A percentile compares a stretch with the other conserved stretches of the same genome.
These are phyloP conservation scores for Fragaria iinumae DNA, from an alignment of 306 rosid species.

Conservation along the genomic window DNA sequence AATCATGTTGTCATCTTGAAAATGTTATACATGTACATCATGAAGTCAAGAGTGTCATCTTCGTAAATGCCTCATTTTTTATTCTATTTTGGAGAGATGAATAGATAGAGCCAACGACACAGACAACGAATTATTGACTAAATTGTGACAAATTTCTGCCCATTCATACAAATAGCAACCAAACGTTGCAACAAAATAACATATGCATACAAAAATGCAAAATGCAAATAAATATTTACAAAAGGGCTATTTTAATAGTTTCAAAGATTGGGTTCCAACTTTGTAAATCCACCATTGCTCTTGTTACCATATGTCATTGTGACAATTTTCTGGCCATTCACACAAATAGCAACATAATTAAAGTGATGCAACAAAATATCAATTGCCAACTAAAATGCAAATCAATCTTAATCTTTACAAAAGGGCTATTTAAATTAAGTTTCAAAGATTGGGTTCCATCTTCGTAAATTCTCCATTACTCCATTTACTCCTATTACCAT, in stretches of 20 bases:
- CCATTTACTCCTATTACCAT: neutral
- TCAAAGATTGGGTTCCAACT: neutral
- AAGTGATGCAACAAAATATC: neutral
- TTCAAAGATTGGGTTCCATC: neutral
- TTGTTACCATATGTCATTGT: neutral
- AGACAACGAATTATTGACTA: neutral
- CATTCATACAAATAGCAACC: neutral
- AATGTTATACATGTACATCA: neutral
- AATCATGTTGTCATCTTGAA: neutral
- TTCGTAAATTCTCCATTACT: neutral
- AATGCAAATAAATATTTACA: neutral
- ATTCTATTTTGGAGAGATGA: neutral
- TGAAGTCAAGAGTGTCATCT: neutral
- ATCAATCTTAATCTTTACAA: neutral
- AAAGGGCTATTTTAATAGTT: neutral
- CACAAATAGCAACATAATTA: neutral
- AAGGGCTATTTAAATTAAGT: neutral
- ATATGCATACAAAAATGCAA: neutral
- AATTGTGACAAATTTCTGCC: neutral
- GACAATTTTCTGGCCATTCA: neutral
- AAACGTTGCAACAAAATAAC: neutral
- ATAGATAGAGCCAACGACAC: too few species aligned
- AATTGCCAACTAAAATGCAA: neutral
- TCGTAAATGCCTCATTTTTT: neutral
- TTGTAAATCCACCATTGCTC: neutral